Base-by-base conservation (phyloP, 1,284 basidiomycete genomes). In the Athelia psychrophila region DNA sequence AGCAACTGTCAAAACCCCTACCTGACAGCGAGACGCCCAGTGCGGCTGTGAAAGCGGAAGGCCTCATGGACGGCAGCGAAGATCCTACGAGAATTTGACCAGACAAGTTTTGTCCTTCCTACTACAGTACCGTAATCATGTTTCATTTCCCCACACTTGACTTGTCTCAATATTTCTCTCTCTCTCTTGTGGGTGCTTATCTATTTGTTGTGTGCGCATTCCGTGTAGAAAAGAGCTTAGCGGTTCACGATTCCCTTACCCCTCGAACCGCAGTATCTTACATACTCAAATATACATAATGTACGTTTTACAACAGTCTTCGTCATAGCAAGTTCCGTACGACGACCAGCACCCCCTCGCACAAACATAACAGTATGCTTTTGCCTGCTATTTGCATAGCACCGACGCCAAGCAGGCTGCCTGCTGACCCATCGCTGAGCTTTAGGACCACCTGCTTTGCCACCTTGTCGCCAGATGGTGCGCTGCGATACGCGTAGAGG, bases 361-460 rank as follows among this genome's bases (percentile, higher is more conserved):
- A 91, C 47, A 98, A 70, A 52, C 87, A 91, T 2, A 91, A 65
- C 2, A 95, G 67, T 0, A 83, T 69, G 3, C 59, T 53, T 10
- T 73, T 63, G 9, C 59, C 73, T 1, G 52, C 55, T 10, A 60
- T 62, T 32, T 66, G 60, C 19, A 90, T 61, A 10, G 71, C 71
- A 1, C 84, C 86, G 6, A 92, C 85, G 8, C 94, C 94, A n/a
- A 97, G 63, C 51, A 97, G 65, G 3, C 88, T 79, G 0, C 93
- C 93, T 13, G 83, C 78, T 16, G 71, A 67, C 0, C 83, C 85
- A 50, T 81, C 81, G 19, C 83, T 84, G 8, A 95, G 76, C 56
- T 81, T 80, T 16, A 96, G 70, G 6, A 97, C 85, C 1, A 86
- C 79, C 64, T 96, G 93, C 58, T 84, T 87, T 3, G 88, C 90